Conservation (phyloP, 169 alveolate species). For the Cryptosporidium parvum region DNA sequence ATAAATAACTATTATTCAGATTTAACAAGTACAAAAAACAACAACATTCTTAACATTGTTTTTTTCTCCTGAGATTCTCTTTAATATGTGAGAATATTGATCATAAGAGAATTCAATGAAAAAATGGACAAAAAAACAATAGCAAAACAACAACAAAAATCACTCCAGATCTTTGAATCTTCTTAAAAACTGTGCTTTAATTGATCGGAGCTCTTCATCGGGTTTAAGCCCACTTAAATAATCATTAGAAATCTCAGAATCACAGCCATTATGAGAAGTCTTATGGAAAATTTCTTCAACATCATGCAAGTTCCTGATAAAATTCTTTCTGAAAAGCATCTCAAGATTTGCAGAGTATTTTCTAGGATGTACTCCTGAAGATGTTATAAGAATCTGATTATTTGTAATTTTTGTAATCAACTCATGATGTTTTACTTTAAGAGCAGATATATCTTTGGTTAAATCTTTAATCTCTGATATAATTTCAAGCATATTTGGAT, state of each 20-base stretch:
- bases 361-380: not conserved
- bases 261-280: not conserved
- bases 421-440: slow-evolving; percentile 5
- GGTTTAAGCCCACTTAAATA: not conserved
- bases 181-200: not conserved
- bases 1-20: not conserved
- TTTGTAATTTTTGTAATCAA: slow-evolving; percentile 22
- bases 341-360: slow-evolving; percentile 41
- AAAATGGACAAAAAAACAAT: not conserved
- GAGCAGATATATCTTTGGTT: not conserved
- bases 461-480: not conserved
- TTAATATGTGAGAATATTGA: not conserved
- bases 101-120: not conserved
- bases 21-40: too few relatives aligned
- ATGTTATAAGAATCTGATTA: not conserved
- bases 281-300: slow-evolving; percentile 23
- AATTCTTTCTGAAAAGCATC: slow-evolving; percentile 21
- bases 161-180: not conserved
- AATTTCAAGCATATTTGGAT: not conserved
- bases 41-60: too few relatives aligned
- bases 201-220: not conserved
- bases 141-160: not conserved
- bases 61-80: too few relatives aligned
- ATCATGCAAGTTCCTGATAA: not conserved
- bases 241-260: not conserved